phyloP scores from a whole-genome alignment of 192 early-diverging fungal genomes.

The Hyaloraphidium curvatum region DNA sequence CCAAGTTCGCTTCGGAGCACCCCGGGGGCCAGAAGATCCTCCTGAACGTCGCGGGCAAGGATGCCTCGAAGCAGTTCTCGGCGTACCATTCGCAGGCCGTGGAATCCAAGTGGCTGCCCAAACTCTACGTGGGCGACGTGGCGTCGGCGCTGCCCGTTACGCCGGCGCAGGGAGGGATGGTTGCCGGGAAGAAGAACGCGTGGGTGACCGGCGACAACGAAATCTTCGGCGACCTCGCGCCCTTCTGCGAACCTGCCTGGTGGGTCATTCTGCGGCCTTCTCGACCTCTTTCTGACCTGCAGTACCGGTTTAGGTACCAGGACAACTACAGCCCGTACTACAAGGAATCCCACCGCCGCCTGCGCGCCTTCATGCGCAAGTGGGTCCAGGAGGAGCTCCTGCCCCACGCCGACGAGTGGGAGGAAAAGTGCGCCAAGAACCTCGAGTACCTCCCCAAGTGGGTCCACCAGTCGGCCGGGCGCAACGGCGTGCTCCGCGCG shows the following conservation, averaged over 20 bases:
- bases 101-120: neutral
- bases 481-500: too few relatives aligned
- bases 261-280: too few relatives aligned
- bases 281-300: too few relatives aligned
- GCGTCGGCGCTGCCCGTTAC: neutral
- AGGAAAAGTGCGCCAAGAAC: too few relatives aligned
- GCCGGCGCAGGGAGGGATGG: too few relatives aligned
- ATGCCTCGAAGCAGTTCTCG: neutral
- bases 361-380: neutral
- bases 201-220: too few relatives aligned
- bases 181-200: neutral
- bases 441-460: too few relatives aligned
- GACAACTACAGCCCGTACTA: neutral
- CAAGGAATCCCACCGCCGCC: neutral
- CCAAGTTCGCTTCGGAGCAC: conserved; percentile 30
- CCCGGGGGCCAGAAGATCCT: conserved; percentile 20
- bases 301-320: too few relatives aligned
- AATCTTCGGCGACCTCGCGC: neutral
- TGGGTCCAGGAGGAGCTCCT: neutral
- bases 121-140: neutral
- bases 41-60: neutral
- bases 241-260: too few relatives aligned
- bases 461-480: too few relatives aligned
- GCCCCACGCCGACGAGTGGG: too few relatives aligned
- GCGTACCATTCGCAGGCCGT: neutral